A percentile compares a stretch with the other conserved stretches of the same genome.
These are phyloP conservation scores for Neurospora sublineolata DNA, from an alignment of 495 filamentous ascomycete species.

Conservation along the genomic window DNA sequence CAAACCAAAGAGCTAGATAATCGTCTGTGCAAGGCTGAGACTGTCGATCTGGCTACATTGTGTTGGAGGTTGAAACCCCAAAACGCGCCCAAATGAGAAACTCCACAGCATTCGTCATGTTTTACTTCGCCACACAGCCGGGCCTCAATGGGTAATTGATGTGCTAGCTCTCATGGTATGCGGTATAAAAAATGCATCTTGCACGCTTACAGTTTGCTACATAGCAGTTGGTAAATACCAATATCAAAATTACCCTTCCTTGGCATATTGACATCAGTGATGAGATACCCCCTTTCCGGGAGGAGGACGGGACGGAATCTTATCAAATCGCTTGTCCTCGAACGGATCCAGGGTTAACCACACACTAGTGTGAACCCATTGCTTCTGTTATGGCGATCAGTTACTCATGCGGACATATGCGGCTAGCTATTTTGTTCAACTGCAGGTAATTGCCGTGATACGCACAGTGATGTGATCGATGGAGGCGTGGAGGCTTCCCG, in stretches of 20 bases:
- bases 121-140: not conserved
- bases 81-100: not conserved
- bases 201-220: not conserved
- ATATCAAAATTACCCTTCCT: not conserved
- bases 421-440: not conserved
- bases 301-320: not conserved
- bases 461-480: not conserved
- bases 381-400: not conserved
- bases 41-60: not conserved
- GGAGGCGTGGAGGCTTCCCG: not conserved
- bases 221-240: not conserved
- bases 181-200: not conserved
- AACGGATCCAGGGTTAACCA: not conserved
- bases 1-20: not conserved
- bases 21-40: not conserved
- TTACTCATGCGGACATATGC: not conserved
- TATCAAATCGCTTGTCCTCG: not conserved
- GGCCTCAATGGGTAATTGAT: not conserved
- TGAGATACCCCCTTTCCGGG: not conserved
- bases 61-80: not conserved
- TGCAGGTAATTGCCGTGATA: not conserved
- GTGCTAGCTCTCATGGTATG: not conserved
- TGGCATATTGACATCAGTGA: not conserved
- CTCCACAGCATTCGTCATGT: not conserved
- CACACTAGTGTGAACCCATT: not conserved